phyloP scores from a whole-genome alignment of 257 asterid species.

The Fraxinus pennsylvanica region DNA sequence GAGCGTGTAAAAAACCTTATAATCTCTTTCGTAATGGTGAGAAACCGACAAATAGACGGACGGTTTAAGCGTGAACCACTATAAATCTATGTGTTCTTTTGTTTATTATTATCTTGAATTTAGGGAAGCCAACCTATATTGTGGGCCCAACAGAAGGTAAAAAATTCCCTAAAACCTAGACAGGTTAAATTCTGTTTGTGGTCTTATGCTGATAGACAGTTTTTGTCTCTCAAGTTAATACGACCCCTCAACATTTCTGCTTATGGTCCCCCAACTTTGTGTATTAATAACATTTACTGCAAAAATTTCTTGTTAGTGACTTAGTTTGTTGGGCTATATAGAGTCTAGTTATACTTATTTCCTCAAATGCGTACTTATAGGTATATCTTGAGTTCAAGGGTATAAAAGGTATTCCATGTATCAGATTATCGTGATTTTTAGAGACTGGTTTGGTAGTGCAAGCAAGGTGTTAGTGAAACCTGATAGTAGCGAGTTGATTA shows the following conservation, averaged over 20 bases:
- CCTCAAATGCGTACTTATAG: too few relatives aligned
- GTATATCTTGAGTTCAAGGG: too few relatives aligned
- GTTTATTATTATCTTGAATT: background rate
- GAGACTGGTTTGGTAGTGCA: too few relatives aligned
- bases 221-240: background rate
- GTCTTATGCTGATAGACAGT: background rate
- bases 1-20: background rate
- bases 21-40: too few relatives aligned
- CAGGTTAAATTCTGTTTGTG: constrained; percentile 14
- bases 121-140: background rate
- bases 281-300: background rate
- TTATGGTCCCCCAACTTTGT: constrained; percentile 13
- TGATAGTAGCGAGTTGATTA: background rate
- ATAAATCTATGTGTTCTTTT: too few relatives aligned
- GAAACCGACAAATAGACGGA: background rate
- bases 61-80: too few relatives aligned
- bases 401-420: too few relatives aligned
- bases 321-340: too few relatives aligned
- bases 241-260: background rate
- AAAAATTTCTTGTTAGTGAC: background rate
- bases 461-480: too few relatives aligned
- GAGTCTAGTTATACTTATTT: too few relatives aligned
- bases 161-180: background rate
- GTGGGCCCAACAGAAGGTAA: background rate
- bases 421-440: too few relatives aligned